phyloP scores from a whole-genome alignment of 805 yeast genomes.

The Candida xyloterini region DNA sequence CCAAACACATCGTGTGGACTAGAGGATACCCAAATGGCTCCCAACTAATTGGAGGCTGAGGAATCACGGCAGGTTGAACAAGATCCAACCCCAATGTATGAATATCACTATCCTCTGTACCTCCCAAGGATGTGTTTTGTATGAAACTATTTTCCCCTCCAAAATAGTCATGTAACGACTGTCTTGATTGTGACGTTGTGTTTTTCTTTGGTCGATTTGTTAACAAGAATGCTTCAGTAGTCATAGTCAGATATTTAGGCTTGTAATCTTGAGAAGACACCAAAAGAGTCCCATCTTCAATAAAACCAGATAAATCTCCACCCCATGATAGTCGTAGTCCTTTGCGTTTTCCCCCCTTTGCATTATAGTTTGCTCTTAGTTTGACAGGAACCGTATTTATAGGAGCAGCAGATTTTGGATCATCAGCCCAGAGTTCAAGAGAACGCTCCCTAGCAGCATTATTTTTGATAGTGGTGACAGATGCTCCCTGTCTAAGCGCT shows the following conservation, averaged over 20 bases:
- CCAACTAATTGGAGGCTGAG: slow-evolving; percentile 87
- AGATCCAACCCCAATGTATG: slow-evolving; percentile 54
- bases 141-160: slow-evolving; percentile 29
- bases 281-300: slow-evolving; percentile 12
- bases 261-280: slow-evolving; percentile 27
- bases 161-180: slow-evolving; percentile 13
- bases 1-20: slow-evolving; percentile 67
- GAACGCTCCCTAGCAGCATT: slow-evolving; percentile 62
- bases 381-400: slow-evolving; percentile 49
- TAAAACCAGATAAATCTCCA: slow-evolving; percentile 34
- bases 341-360: slow-evolving; percentile 32
- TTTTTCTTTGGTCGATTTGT: slow-evolving; percentile 17
- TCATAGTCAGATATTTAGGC: slow-evolving; percentile 59
- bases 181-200: slow-evolving; percentile 12
- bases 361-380: slow-evolving; percentile 47
- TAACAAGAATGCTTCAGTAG: slow-evolving; percentile 50
- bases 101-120: slow-evolving; percentile 35
- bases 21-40: slow-evolving; percentile 86
- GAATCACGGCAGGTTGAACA: slow-evolving; percentile 74
- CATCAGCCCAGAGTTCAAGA: slow-evolving; percentile 85
- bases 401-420: slow-evolving; percentile 49
- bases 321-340: slow-evolving; percentile 38
- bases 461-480: slow-evolving; percentile 46
- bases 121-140: slow-evolving; percentile 16
- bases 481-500: slow-evolving; percentile 79